These are phyloP conservation scores for Amborella trichopoda DNA, from an alignment of 164 flowering plant genomes.

Conservation along the genomic window DNA sequence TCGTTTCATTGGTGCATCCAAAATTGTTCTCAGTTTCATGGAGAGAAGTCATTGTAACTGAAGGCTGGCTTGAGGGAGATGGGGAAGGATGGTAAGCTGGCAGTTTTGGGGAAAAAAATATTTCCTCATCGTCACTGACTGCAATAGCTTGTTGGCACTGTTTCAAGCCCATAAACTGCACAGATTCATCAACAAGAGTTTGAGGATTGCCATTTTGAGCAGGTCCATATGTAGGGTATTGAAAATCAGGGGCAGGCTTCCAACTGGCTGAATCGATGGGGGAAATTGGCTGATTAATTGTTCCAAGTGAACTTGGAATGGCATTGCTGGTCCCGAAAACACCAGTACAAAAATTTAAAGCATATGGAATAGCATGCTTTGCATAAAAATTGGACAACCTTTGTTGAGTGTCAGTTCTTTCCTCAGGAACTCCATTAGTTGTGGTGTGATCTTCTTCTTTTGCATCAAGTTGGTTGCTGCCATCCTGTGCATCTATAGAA, in stretches of 20 bases:
- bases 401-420: neutral
- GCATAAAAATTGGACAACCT: neutral
- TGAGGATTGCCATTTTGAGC: constrained; percentile 12
- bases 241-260: constrained; percentile 45
- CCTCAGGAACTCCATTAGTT: neutral
- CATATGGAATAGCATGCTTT: neutral
- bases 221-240: constrained; percentile 16
- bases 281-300: constrained; percentile 26
- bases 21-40: constrained; percentile 4
- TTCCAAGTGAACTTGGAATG: constrained; percentile 21
- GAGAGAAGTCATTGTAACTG: neutral
- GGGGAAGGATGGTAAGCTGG: neutral
- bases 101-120: neutral
- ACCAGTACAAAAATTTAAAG: constrained; percentile 3
- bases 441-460: neutral
- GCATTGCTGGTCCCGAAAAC: constrained; percentile 6
- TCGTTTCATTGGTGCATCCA: constrained; percentile 4
- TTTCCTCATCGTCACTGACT: neutral
- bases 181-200: constrained; percentile 11
- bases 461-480: neutral
- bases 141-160: neutral
- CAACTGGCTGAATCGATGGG: constrained; percentile 76
- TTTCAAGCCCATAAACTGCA: constrained; percentile 8
- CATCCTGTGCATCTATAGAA: neutral
- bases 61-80: neutral